Evolutionary conservation across 2,329 filamentous ascomycete genomes (phyloP), one percentile per base, ranked within the genome.

Genomic region (Fusarium abutilonis): DNA sequence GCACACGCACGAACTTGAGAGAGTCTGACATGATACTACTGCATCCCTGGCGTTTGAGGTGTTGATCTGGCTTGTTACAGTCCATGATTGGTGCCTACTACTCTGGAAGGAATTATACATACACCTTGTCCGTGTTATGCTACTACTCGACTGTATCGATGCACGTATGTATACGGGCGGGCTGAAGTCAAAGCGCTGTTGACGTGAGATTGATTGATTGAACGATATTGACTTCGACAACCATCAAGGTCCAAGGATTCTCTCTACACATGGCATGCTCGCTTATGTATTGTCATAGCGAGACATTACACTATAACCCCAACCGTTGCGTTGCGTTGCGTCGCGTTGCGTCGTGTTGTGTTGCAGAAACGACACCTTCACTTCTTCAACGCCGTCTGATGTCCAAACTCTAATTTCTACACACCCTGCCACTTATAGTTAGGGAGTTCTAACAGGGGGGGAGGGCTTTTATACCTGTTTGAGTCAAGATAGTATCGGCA

Each of bases 401-500:
- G 15, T 15, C 14, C 36, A 31, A 54, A 54, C 51, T 54, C 51
- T 51, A 54, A 54, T 41, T 9, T n/a, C 44, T n/a, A 38, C 46
- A 54, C 51, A 39, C 51, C 51, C 44, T 41, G 29, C 26, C 29
- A 23, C 10, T 57, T 54, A 29, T 38, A 56, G 55, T 56, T 58
- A 50, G 19, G 28, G 9, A 29, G 28, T 11, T 23, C 28, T 9
- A 29, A 9, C 52, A 57, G 40, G 55, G 52, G 38, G 35, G 6
- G 39, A 9, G 26, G 50, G 31, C 32, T n/a, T 23, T 17, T 14
- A 40, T 34, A 34, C 41, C 49, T 17, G 34, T 46, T 47, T 39
- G 35, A 40, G 44, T 7, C 13, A 48, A 21, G 13, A 38, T 59
- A 29, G 47, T 47, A 51, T 60, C 55, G 56, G 56, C 55, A 60